phyloP scores from a whole-genome alignment of 225 moss, liverwort and hornwort genomes.

The Lunularia cruciata region DNA sequence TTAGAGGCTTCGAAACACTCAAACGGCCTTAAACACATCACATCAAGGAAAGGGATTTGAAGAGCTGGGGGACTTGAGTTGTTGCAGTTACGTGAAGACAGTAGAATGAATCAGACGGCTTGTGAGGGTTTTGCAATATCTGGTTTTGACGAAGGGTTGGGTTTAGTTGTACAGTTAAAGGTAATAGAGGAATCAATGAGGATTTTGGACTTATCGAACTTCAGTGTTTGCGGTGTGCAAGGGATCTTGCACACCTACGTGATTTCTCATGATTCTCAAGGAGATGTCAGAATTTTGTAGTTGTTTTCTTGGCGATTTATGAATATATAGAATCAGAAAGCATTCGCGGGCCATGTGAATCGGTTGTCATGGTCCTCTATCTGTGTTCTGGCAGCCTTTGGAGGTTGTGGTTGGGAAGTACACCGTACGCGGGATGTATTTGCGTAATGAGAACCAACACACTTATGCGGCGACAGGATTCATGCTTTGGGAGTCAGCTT shows the following conservation, averaged over 20 bases:
- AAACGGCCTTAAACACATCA: too few relatives aligned
- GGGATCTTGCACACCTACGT: too few relatives aligned
- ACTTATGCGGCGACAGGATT: constrained; percentile 75
- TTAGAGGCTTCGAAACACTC: too few relatives aligned
- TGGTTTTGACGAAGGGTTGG: too few relatives aligned
- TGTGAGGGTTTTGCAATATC: too few relatives aligned
- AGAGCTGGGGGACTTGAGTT: too few relatives aligned
- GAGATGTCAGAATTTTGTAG: neutral
- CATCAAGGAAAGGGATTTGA: too few relatives aligned
- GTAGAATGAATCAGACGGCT: too few relatives aligned
- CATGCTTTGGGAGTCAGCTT: constrained; percentile 92
- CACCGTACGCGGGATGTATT: constrained; percentile 55
- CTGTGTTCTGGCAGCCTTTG: constrained; percentile 46
- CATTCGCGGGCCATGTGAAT: neutral
- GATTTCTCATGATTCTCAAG: too few relatives aligned
- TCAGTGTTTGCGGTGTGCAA: neutral
- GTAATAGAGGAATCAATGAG: neutral
- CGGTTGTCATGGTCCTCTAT: neutral
- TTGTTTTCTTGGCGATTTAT: neutral
- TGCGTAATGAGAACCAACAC: constrained; percentile 80
- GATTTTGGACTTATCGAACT: too few relatives aligned
- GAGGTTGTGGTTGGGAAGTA: constrained; percentile 54
- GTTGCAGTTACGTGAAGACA: too few relatives aligned
- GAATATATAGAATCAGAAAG: neutral
- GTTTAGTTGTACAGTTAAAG: neutral